A percentile compares a stretch with the other conserved stretches of the same genome.
phyloP scores from a whole-genome alignment of 495 filamentous ascomycete species.

The Oidiodendron maius region DNA sequence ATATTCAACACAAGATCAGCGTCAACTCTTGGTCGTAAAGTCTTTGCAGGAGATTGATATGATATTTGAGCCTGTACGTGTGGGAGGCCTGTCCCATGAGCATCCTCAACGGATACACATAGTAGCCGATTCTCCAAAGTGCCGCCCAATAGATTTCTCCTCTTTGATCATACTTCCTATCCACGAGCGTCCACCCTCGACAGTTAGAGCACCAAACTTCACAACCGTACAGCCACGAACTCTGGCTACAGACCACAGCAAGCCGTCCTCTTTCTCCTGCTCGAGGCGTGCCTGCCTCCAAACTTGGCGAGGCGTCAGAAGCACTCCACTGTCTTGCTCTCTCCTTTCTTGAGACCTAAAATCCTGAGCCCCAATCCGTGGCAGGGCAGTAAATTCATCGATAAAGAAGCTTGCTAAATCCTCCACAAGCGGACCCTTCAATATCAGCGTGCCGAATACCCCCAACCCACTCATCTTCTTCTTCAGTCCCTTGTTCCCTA shows the following conservation, averaged over 20 bases:
- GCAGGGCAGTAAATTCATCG: slow-evolving; percentile 65
- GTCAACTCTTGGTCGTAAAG: no score
- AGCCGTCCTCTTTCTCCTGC: slow-evolving; percentile 49
- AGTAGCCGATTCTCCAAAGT: slow-evolving; percentile 45
- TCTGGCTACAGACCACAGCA: slow-evolving; percentile 82
- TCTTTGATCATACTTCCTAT: slow-evolving; percentile 44
- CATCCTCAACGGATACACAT: slow-evolving; percentile 43
- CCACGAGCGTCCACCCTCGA: slow-evolving; percentile 45
- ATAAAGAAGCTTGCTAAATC: slow-evolving; percentile 64
- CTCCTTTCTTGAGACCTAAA: slow-evolving; percentile 51
- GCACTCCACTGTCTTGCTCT: slow-evolving; percentile 27
- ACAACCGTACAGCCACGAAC: slow-evolving; percentile 82
- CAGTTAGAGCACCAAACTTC: slow-evolving; percentile 62
- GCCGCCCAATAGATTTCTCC: slow-evolving; percentile 39
- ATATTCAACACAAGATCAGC: no score
- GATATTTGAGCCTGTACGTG: no score
- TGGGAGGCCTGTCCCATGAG: no score
- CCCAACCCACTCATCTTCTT: slow-evolving; percentile 59
- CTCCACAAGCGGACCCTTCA: slow-evolving; percentile 68
- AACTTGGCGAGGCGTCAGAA: slow-evolving; percentile 29
- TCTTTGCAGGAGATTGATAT: no score
- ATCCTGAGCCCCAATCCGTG: slow-evolving; percentile 78
- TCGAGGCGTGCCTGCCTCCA: slow-evolving; percentile 38
- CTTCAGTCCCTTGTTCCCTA: slow-evolving; percentile 34
- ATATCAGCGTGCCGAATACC: slow-evolving; percentile 76